Base-by-base conservation (phyloP, 139 green algal genomes). In the Chlamydomonas applanata region DNA sequence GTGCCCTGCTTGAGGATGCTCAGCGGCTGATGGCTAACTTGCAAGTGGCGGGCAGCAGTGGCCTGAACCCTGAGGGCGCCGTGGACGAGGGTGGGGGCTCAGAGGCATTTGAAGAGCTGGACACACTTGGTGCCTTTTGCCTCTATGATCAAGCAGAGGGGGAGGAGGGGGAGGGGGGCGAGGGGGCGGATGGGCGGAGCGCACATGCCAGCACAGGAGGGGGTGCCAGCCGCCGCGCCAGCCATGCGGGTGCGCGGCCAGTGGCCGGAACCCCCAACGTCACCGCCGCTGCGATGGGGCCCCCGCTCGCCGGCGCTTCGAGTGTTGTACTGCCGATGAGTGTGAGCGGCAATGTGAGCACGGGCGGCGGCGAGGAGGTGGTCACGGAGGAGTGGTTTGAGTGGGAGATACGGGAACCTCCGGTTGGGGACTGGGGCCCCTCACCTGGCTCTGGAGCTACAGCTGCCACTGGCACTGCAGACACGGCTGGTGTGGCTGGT, bases 301-400 rank as follows among this genome's bases (percentile, higher is more conserved):
- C n/a, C n/a, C 40, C 40, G 40, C 40, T 49, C 40, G 7, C 40
- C 40, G 11, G 40, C 11, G 11, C 40, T 49, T 7, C 40, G 7
- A 49, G 40, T 11, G 11, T 49, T 11, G 40, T 49, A 49, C 7
- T 49, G 40, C 40, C 53, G 11, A 62, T 33, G 53, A 35, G 59
- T 2, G 59, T 29, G 3, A 9, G 35, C 7, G 33, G 22, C 16
- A 44, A 29, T 17, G n/a, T 2, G 2, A 44, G 68, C 17, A 9
- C 0, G 57, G 45, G 11, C 0, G 45, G 67, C 11, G 73, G 72
- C 9, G 82, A 82, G 22, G 85, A 90, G 74, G 72, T 89, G 59
- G 79, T 87, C 5, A 84, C 60, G 11, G 86, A 91, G 53, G 76
- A 88, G 79, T 71, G 86, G 76, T 83, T 76, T 29, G 86, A 92